Evolutionary conservation across 164 flowering plant genomes (phyloP).

Genomic region (Paratinospora sagittata): DNA sequence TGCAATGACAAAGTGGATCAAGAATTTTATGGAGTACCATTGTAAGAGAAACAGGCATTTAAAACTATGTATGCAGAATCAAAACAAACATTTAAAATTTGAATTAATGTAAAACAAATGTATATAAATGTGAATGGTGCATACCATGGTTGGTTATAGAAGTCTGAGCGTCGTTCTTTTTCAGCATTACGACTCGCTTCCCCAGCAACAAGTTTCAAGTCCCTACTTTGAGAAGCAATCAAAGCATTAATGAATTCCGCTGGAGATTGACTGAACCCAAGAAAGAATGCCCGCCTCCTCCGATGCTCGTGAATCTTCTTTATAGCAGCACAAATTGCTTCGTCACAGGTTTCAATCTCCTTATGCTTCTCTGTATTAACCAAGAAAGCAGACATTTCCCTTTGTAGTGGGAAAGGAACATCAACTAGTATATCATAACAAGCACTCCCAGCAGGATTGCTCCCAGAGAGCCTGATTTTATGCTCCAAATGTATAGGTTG

Average conservation of each 20-base stretch:
- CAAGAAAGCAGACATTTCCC: slow-evolving; percentile 61
- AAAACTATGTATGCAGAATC: neutral
- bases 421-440: slow-evolving; percentile 83
- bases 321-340: slow-evolving; percentile 54
- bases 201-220: slow-evolving; percentile 72
- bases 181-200: slow-evolving; percentile 60
- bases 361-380: slow-evolving; percentile 45
- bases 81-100: neutral
- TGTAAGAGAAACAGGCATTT: neutral
- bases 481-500: slow-evolving; percentile 77
- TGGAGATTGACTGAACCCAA: slow-evolving; percentile 92
- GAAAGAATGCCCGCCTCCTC: slow-evolving; percentile 71
- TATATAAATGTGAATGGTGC: slow-evolving; percentile 8
- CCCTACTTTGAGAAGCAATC: slow-evolving; percentile 77
- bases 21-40: neutral
- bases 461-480: slow-evolving; percentile 70
- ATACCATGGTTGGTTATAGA: slow-evolving; percentile 83
- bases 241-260: slow-evolving; percentile 76
- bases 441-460: slow-evolving; percentile 58
- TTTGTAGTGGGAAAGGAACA: slow-evolving; percentile 57
- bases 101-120: neutral
- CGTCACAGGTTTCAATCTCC: slow-evolving; percentile 75
- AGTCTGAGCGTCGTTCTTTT: slow-evolving; percentile 63
- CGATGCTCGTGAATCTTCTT: slow-evolving; percentile 76
- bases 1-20: neutral